phyloP scores from a whole-genome alignment of 2,329 filamentous ascomycete genomes.

The Diaporthe australafricana region DNA sequence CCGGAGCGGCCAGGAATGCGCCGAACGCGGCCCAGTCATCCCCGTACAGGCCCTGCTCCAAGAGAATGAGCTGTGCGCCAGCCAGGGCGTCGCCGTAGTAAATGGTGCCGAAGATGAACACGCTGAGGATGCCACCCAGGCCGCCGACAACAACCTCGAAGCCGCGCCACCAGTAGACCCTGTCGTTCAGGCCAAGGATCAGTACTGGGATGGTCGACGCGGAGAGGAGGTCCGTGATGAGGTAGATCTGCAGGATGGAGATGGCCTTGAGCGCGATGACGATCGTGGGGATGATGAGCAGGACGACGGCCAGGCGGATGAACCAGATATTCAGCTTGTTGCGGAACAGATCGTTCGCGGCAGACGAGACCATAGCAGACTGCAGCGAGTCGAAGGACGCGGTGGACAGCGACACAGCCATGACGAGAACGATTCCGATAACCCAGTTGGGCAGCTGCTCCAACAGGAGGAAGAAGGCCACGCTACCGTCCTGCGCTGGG shows the following conservation, averaged over 20 bases:
- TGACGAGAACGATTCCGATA: conserved; percentile 83
- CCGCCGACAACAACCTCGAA: conserved; percentile 85
- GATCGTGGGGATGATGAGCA: conserved; percentile 80
- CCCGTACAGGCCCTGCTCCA: conserved; percentile 79
- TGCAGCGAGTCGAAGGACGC: conserved; percentile 85
- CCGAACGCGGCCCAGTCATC: conserved; percentile 87
- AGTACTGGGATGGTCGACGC: conserved; percentile 81
- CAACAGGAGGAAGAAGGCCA: conserved; percentile 82
- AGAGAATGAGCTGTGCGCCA: conserved; percentile 76
- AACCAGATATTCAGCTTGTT: conserved; percentile 82
- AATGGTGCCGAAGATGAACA: conserved; percentile 84
- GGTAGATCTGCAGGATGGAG: conserved; percentile 82
- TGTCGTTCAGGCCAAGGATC: conserved; percentile 76
- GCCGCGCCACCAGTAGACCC: conserved; percentile 79
- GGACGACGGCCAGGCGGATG: conserved; percentile 76
- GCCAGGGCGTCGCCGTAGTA: conserved; percentile 77
- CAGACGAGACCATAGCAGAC: conserved; percentile 86
- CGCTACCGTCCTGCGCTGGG: conserved; percentile 68
- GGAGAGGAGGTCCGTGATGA: conserved; percentile 84
- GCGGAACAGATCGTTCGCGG: conserved; percentile 86
- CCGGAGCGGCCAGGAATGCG: conserved; percentile 82
- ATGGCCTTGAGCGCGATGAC: conserved; percentile 80
- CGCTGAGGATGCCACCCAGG: conserved; percentile 80
- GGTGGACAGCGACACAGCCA: conserved; percentile 81
- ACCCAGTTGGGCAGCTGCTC: conserved; percentile 81